Conservation (phyloP, 208 protist genomes). For the Leishmania lainsoni region DNA sequence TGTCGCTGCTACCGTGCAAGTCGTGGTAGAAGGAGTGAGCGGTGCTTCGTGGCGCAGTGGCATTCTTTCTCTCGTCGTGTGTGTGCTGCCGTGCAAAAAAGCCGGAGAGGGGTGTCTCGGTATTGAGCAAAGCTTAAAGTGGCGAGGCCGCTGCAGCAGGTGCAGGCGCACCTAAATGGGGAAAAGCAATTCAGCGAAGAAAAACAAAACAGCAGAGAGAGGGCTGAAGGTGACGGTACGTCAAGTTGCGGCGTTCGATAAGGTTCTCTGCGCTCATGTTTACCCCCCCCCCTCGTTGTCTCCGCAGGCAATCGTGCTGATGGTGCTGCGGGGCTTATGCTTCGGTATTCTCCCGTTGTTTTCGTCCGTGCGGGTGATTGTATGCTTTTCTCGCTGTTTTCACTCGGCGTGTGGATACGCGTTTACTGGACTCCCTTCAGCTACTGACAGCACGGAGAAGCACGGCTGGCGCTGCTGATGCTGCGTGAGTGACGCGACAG, state of each 20-base stretch:
- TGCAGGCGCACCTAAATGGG: neutral
- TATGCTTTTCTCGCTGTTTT: neutral
- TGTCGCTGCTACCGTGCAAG: neutral
- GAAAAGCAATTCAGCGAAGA: neutral
- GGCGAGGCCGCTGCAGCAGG: neutral
- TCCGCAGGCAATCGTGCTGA: neutral
- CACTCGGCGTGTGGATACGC: neutral
- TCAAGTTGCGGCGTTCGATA: neutral
- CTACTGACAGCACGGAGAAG: neutral
- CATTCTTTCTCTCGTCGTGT: neutral
- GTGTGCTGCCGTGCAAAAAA: too few species aligned
- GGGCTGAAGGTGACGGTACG: neutral
- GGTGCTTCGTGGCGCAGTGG: neutral
- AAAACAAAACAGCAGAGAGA: neutral
- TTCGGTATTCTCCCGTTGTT: neutral
- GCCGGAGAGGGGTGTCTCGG: neutral
- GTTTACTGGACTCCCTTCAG: neutral
- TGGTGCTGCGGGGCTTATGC: neutral
- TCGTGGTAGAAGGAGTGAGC: neutral
- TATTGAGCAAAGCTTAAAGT: neutral
- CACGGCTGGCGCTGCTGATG: neutral
- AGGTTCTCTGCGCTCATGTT: neutral
- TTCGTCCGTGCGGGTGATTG: neutral
- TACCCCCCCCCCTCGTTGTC: neutral
- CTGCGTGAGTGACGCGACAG: neutral